Percentiles rank a stretch among this genome's conserved stretches.
Conservation (phyloP, 2,329 filamentous ascomycete species). For the Blastomyces gilchristii region DNA sequence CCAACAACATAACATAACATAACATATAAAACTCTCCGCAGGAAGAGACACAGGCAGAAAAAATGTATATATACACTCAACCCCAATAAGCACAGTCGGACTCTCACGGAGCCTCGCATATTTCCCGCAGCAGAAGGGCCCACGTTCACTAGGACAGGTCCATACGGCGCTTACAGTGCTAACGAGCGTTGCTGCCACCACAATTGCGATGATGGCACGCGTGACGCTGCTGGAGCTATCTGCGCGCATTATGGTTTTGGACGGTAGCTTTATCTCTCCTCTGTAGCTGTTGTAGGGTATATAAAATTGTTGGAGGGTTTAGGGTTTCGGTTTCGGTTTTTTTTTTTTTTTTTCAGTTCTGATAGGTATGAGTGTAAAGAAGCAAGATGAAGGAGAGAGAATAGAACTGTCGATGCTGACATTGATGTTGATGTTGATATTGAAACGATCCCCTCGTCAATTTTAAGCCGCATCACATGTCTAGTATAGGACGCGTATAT, state of each 20-base stretch:
- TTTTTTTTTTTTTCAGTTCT: neutral
- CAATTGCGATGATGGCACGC: neutral
- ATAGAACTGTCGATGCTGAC: neutral
- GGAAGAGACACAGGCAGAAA: neutral
- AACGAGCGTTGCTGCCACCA: neutral
- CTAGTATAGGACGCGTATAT: neutral
- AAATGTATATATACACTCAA: neutral
- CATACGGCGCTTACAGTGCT: conserved; percentile 11
- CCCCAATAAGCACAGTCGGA: neutral
- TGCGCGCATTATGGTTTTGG: neutral
- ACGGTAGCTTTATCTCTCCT: neutral
- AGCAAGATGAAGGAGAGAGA: neutral
- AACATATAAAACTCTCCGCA: neutral
- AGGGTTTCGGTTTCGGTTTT: too few species aligned
- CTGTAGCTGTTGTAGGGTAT: neutral
- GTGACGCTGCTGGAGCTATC: neutral
- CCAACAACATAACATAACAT: too few species aligned
- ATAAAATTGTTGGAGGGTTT: neutral
- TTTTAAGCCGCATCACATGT: neutral
- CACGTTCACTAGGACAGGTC: conserved; percentile 16
- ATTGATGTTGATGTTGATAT: neutral
- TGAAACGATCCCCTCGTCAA: neutral
- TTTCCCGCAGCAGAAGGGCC: conserved; percentile 12
- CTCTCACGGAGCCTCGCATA: conserved; percentile 2
- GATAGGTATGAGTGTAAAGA: neutral